These are phyloP conservation scores for Ophiosphaerella korrae DNA, from an alignment of 2,329 filamentous ascomycete genomes.

Conservation along the genomic window DNA sequence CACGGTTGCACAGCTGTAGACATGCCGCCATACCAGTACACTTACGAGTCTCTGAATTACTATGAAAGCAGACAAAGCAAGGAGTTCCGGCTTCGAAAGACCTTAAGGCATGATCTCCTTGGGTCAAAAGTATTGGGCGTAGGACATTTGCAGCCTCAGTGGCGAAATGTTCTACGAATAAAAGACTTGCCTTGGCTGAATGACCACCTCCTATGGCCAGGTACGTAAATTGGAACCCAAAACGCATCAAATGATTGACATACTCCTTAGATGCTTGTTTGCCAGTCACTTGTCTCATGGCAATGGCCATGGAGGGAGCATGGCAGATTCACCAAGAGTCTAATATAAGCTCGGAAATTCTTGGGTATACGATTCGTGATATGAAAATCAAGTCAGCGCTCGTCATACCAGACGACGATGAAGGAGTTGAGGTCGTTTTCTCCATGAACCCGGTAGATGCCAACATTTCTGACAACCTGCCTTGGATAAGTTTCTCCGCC, in stretches of 20 bases:
- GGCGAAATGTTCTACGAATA: slow-evolving; percentile 14
- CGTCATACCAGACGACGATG: slow-evolving; percentile 26
- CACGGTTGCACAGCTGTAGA: slow-evolving; percentile 8
- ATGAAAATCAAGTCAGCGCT: no score
- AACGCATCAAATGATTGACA: no score
- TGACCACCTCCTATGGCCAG: slow-evolving; percentile 25
- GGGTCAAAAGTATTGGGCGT: slow-evolving; percentile 5
- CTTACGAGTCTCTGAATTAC: slow-evolving; percentile 16
- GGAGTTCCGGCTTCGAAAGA: slow-evolving; percentile 18
- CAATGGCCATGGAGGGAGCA: no score
- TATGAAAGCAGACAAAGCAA: slow-evolving; percentile 19
- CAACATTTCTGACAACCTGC: no score
- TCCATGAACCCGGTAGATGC: slow-evolving; percentile 16
- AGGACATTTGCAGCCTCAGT: slow-evolving; percentile 5
- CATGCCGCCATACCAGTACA: slow-evolving; percentile 24
- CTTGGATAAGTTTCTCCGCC: slow-evolving; percentile 27
- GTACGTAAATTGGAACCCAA: slow-evolving; percentile 42
- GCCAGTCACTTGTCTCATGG: no score
- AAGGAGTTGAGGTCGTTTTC: slow-evolving; percentile 22
- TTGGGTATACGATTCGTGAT: no score
- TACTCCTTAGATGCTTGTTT: no score
- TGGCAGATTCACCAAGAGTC: no score
- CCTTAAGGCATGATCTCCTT: slow-evolving; percentile 14
- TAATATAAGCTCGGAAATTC: no score
- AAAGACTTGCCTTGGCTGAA: slow-evolving; percentile 24